Evolutionary conservation across 179 eudicot genomes (phyloP).

Genomic region (Amaranthus tricolor): DNA sequence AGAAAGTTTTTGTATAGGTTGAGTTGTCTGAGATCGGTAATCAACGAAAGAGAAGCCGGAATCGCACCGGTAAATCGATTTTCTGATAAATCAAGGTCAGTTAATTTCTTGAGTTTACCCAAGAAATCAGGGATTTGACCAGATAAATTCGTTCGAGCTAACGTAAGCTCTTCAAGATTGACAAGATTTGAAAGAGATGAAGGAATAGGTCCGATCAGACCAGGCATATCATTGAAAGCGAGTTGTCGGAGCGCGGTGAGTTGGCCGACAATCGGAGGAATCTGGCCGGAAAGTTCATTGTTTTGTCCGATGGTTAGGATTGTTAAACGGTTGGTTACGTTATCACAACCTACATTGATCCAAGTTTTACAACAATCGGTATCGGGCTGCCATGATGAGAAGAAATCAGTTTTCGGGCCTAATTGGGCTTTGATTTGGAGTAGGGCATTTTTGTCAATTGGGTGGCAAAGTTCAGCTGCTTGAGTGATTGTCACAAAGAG

Average conservation of each 20-base stretch:
- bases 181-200: constrained; percentile 35
- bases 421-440: constrained; percentile 46
- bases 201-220: constrained; percentile 40
- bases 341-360: constrained; percentile 41
- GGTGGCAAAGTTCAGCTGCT: constrained; percentile 40
- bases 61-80: constrained; percentile 45
- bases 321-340: constrained; percentile 31
- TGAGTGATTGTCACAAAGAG: constrained; percentile 13
- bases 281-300: constrained; percentile 31
- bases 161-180: constrained; percentile 23
- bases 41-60: constrained; percentile 40
- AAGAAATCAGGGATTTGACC: constrained; percentile 46
- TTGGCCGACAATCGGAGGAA: constrained; percentile 39
- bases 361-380: constrained; percentile 37
- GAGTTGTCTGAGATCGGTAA: constrained; percentile 34
- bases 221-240: constrained; percentile 26
- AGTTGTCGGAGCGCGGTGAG: constrained; percentile 36
- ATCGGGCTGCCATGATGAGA: constrained; percentile 31
- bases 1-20: constrained; percentile 37
- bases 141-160: constrained; percentile 38
- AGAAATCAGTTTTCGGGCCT: constrained; percentile 33
- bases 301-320: constrained; percentile 26
- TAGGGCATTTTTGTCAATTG: constrained; percentile 49
- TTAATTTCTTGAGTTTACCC: constrained; percentile 29
- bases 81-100: constrained; percentile 34